Evolutionary conservation across 2,329 filamentous ascomycete genomes (phyloP).

Genomic region (Trichothecium sympodiale): DNA sequence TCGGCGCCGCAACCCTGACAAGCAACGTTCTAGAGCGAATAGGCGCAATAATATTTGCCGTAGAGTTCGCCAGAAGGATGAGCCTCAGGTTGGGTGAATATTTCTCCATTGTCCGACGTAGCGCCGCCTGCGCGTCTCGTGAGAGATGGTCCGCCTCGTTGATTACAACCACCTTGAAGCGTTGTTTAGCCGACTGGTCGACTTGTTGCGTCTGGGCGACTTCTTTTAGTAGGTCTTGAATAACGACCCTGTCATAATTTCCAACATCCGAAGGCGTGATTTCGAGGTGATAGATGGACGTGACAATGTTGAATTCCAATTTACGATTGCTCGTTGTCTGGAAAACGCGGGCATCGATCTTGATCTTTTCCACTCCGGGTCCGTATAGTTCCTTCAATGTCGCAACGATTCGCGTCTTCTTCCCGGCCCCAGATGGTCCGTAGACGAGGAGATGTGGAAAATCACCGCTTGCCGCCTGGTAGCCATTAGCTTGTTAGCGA

Average conservation of each 20-base stretch:
- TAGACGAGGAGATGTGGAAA: slow-evolving; percentile 97
- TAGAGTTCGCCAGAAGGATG: slow-evolving; percentile 89
- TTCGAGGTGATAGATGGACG: slow-evolving; percentile 94
- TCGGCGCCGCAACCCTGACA: slow-evolving; percentile 83
- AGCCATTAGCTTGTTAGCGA: not conserved
- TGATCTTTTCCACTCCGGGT: slow-evolving; percentile 97
- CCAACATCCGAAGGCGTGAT: slow-evolving; percentile 97
- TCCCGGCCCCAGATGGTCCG: slow-evolving; percentile 89
- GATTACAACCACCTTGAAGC: slow-evolving; percentile 98
- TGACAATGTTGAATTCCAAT: slow-evolving; percentile 97
- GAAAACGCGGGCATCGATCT: slow-evolving; percentile 95
- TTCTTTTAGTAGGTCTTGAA: slow-evolving; percentile 93
- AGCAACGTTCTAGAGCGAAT: slow-evolving; percentile 87
- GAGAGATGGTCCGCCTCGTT: slow-evolving; percentile 95
- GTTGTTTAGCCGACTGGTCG: slow-evolving; percentile 79
- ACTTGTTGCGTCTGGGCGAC: slow-evolving; percentile 98
- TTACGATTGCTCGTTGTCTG: slow-evolving; percentile 93
- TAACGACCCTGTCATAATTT: slow-evolving; percentile 88
- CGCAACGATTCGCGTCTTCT: slow-evolving; percentile 93
- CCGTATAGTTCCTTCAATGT: slow-evolving; percentile 93
- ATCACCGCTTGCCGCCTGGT: slow-evolving; percentile 85
- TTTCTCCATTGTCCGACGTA: slow-evolving; percentile 97
- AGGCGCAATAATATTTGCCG: slow-evolving; percentile 97
- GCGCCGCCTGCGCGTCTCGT: slow-evolving; percentile 86
- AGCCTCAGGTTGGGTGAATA: slow-evolving; percentile 90